Evolutionary conservation across 1,284 basidiomycete species (phyloP), one percentile per base, ranked within the genome.

Genomic region (Serendipita sp.): DNA sequence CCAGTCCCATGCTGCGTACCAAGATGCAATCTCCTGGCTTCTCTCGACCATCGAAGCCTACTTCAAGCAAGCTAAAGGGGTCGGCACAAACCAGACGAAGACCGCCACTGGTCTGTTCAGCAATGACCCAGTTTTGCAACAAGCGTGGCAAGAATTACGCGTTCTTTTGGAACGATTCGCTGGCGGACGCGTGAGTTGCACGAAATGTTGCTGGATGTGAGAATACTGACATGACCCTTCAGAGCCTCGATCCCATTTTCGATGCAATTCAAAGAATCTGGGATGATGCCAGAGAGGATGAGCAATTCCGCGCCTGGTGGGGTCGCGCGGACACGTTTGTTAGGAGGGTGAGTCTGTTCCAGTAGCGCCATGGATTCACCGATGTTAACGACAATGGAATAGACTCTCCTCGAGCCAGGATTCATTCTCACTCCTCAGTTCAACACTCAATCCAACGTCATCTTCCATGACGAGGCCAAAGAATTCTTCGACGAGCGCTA

Each of bases 131-230:
- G 71, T 75, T 2, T 75, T 92, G 67, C 76, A 80, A 61, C 73
- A 77, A n/a, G 80, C 88, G 2, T 77, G 80, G 22, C 67, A 71
- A 38, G 84, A 92, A 70, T 80, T 95, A 45, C 82, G 88, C 61
- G 84, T 82, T 1, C 78, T 98, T 12, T 82, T 96, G 61, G 93
- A 97, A 75, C 85, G 94, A 44, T 95, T 97, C 72, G 93, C 94
- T 43, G 88, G 93, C 70, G 82, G 82, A 58, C n/a, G 53, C 5
- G 47, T 49, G 15, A 49, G 47, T n/a, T 13, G 13, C 22, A 22
- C 22, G 22, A 22, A 22, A 22, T 22, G 22, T 38, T 38, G 35
- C 5, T 12, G 35, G 5, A 38, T 38, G 35, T 38, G 5, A 38
- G 35, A 5, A 38, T 12, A 5, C 47, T 49, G 29, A 49, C 67